These are phyloP conservation scores for Mycena pura DNA, from an alignment of 768 basidiomycete species.

Conservation along the genomic window DNA sequence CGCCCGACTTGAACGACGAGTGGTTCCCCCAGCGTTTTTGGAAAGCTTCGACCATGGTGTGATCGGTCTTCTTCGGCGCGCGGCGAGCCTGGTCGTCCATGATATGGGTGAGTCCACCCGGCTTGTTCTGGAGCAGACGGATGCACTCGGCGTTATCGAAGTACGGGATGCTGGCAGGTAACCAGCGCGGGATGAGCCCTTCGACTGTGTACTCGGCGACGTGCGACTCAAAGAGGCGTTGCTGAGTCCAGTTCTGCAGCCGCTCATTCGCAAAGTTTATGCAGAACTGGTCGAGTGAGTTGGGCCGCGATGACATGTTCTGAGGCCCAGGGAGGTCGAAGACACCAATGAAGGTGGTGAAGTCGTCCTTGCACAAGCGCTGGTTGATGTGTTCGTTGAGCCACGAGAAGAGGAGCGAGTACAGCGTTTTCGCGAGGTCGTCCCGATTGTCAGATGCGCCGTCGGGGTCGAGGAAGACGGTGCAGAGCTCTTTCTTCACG, in stretches of 20 bases:
- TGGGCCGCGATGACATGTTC: conserved; percentile 85
- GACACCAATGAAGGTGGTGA: conserved; percentile 88
- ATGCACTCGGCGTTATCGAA: conserved; percentile 93
- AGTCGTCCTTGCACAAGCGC: conserved; percentile 92
- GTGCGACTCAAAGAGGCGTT: conserved; percentile 79
- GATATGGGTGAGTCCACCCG: conserved; percentile 94
- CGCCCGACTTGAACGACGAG: conserved; percentile 85
- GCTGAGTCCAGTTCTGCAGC: conserved; percentile 83
- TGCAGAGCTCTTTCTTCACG: conserved; percentile 96
- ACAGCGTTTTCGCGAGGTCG: conserved; percentile 91
- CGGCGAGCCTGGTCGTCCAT: conserved; percentile 96
- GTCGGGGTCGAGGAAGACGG: conserved; percentile 94
- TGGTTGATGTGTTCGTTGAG: conserved; percentile 96
- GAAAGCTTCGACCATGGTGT: conserved; percentile 94
- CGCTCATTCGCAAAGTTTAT: conserved; percentile 97
- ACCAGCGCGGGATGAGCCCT: conserved; percentile 67
- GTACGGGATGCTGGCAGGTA: conserved; percentile 68
- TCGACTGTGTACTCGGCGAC: conserved; percentile 85
- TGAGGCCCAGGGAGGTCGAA: conserved; percentile 95
- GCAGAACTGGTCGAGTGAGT: conserved; percentile 96
- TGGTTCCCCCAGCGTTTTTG: conserved; percentile 95
- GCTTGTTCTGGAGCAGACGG: conserved; percentile 81
- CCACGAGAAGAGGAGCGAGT: conserved; percentile 95
- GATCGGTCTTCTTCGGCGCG: conserved; percentile 88
- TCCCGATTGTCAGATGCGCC: conserved; percentile 93